These are phyloP conservation scores for Ascochyta lentis DNA, from an alignment of 2,329 filamentous ascomycete species.

Conservation along the genomic window DNA sequence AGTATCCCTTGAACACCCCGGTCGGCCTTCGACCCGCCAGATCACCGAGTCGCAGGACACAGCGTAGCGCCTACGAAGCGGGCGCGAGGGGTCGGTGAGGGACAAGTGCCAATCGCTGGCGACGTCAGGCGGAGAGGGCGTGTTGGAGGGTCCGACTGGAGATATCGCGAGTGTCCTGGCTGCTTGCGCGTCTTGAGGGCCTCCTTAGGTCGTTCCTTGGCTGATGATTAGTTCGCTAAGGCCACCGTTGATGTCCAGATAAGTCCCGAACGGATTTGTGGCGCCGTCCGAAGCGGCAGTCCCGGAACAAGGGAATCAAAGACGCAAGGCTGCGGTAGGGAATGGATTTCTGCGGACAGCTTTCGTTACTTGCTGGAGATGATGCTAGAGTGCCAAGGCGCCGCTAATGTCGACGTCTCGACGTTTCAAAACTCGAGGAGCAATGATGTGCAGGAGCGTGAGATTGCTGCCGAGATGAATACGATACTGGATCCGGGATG, in stretches of 20 bases:
- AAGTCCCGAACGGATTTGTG: constrained; percentile 28
- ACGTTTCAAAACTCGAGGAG: constrained; percentile 35
- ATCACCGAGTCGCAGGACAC: constrained; percentile 30
- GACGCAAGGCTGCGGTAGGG: constrained; percentile 24
- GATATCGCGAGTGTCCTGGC: constrained; percentile 18
- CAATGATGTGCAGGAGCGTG: constrained; percentile 29
- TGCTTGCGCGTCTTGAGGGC: constrained; percentile 30
- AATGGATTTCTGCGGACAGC: constrained; percentile 24
- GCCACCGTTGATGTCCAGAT: constrained; percentile 40
- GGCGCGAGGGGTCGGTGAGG: constrained; percentile 6
- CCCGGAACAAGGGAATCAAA: constrained; percentile 31
- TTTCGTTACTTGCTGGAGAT: constrained; percentile 22
- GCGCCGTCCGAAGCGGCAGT: constrained; percentile 31
- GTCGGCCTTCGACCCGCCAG: constrained; percentile 44
- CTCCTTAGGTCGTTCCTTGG: constrained; percentile 34
- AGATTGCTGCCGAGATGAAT: constrained; percentile 13
- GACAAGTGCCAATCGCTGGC: constrained; percentile 25
- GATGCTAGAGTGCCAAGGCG: constrained; percentile 18
- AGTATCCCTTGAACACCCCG: constrained; percentile 47
- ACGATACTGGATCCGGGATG: neutral
- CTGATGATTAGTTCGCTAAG: constrained; percentile 43
- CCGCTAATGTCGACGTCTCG: constrained; percentile 37
- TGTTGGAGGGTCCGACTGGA: constrained; percentile 15
- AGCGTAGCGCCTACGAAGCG: constrained; percentile 20
- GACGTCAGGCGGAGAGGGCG: constrained; percentile 8